Evolutionary conservation across 768 basidiomycete genomes (phyloP), one percentile per base, ranked within the genome.

Genomic region (Mycena belliarum): DNA sequence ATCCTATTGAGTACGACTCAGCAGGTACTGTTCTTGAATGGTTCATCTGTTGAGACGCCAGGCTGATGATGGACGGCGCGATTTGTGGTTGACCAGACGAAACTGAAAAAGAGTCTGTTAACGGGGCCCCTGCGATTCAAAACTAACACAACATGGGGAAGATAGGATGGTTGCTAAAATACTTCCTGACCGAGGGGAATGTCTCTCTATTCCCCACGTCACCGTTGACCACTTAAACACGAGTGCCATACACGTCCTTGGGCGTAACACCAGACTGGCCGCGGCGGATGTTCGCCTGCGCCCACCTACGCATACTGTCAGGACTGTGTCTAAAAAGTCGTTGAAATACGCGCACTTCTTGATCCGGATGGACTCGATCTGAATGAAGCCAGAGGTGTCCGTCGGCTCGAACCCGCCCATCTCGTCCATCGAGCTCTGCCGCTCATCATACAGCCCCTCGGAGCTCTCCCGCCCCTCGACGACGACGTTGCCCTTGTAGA

Each of bases 351-450:
- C 88, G 60, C 70, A 96, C 88, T 97, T 95, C 81, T 97, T 98
- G 74, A 99, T 94, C 45, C 97, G 86, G 73, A 99, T 98, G 29
- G 93, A 93, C 73, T 97, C 93, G 63, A 99, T 98, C 69, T 90
- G 88, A 75, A 98, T 98, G 82, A 98, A 98, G 5, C 95, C 95
- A 48, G 90, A 84, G 33, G 95, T 95, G 69, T 96, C 94, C 29
- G 90, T 92, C 21, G 95, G 95, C 76, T 96, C 93, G 75, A 99
- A 98, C 41, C 95, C 96, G 59, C 97, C 96, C 56, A 98, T 86
- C 76, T 96, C 95, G 72, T 99, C 97, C 97, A 99, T 98, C 52
- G 95, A 97, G 11, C 93, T 93, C 75, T 97, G 83, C 29, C 87
- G 87, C 68, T 92, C 95, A 68, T 99, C 97, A 71, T 99, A 99